Conservation (phyloP, 306 rosid genomes). For the Quercus engelmannii region DNA sequence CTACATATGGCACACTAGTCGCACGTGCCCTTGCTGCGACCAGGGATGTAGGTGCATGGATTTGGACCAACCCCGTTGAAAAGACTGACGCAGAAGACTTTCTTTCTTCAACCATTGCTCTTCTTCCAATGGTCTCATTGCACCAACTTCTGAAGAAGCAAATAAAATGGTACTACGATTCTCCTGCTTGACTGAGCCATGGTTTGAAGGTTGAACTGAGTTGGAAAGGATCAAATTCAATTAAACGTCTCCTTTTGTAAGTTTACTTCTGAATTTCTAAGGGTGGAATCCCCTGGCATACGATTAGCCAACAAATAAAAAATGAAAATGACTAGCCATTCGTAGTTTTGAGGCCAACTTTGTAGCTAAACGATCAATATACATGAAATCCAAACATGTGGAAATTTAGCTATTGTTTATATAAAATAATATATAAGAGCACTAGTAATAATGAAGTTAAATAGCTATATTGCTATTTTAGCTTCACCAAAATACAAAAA, state of each 20-base stretch:
- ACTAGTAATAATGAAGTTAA: too few relatives aligned
- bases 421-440: too few relatives aligned
- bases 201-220: conserved; percentile 29
- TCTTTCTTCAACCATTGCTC: conserved; percentile 19
- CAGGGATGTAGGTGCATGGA: conserved; percentile 27
- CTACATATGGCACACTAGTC: not conserved
- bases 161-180: not conserved
- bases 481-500: too few relatives aligned
- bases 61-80: conserved; percentile 20
- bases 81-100: conserved; percentile 5
- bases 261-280: too few relatives aligned
- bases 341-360: too few relatives aligned
- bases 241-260: not conserved
- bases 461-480: too few relatives aligned
- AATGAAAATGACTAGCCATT: too few relatives aligned
- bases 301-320: too few relatives aligned
- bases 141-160: conserved; percentile 22
- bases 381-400: too few relatives aligned
- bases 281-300: too few relatives aligned
- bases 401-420: too few relatives aligned
- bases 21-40: conserved; percentile 6
- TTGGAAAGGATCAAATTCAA: not conserved
- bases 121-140: conserved; percentile 29
- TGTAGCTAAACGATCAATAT: too few relatives aligned
- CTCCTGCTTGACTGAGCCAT: conserved; percentile 15